A percentile compares a stretch with the other conserved stretches of the same genome.
phyloP scores from a whole-genome alignment of 208 protist species.

The Acanthamoeba lenticulata region DNA sequence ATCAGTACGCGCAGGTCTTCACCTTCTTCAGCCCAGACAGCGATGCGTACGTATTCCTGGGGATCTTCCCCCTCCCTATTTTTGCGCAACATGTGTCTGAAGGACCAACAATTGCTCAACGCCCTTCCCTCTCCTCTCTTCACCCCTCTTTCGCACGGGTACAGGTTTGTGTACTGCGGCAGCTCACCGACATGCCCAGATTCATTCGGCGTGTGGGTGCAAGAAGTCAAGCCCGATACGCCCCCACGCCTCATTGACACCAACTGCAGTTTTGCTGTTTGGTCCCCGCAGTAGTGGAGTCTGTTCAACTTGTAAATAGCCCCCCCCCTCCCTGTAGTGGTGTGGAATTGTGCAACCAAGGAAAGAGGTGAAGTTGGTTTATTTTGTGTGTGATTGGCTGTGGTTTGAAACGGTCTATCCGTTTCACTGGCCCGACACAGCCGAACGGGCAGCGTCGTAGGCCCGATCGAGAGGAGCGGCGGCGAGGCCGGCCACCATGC shows the following conservation, averaged over 20 bases:
- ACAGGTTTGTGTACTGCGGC: background rate
- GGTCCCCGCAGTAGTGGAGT: background rate
- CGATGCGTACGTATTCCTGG: background rate
- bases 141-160: background rate
- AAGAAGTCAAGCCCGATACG: background rate
- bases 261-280: background rate
- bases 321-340: background rate
- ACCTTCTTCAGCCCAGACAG: background rate
- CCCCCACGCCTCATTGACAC: background rate
- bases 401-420: background rate
- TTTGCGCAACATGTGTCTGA: too few relatives aligned
- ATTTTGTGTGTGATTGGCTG: background rate
- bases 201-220: background rate
- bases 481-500: background rate
- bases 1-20: background rate
- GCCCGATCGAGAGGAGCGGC: background rate
- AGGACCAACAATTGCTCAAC: background rate
- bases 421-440: background rate
- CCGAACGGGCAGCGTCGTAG: background rate
- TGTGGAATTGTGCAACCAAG: background rate
- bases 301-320: background rate
- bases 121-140: background rate
- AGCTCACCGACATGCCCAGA: background rate
- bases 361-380: too few relatives aligned
- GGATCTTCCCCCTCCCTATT: background rate